Evolutionary conservation across 2,329 filamentous ascomycete species (phyloP).

Genomic region (Stagonosporopsis vannaccii): DNA sequence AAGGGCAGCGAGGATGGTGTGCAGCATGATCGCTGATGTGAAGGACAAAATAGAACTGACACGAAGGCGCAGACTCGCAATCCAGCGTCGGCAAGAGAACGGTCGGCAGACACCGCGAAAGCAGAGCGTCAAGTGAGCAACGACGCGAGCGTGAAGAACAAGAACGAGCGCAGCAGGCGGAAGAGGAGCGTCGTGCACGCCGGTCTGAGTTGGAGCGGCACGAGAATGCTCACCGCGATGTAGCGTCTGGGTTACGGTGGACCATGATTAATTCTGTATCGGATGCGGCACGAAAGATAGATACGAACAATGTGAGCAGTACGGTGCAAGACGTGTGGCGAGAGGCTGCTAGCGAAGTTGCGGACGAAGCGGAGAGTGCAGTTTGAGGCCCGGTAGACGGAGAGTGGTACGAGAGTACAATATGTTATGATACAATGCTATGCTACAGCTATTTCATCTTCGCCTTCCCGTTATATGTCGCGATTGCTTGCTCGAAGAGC

Average conservation of each 20-base stretch:
- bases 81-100: no score
- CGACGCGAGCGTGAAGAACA: not conserved
- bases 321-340: slow-evolving; percentile 23
- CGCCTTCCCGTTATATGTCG: slow-evolving; percentile 41
- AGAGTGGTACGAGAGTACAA: not conserved
- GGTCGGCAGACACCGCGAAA: no score
- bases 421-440: not conserved
- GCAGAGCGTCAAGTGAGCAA: not conserved
- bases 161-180: not conserved
- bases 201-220: not conserved
- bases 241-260: not conserved
- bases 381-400: slow-evolving; percentile 26
- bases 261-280: not conserved
- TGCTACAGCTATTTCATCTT: slow-evolving; percentile 20
- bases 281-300: not conserved
- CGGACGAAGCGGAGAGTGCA: slow-evolving; percentile 28
- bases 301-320: not conserved
- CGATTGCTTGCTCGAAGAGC: slow-evolving; percentile 71
- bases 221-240: not conserved
- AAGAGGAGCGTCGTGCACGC: not conserved
- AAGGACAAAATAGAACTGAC: not conserved
- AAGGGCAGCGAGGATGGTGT: not conserved
- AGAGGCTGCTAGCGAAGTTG: slow-evolving; percentile 18
- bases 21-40: no score
- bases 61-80: not conserved